Conservation (phyloP, 176 grass and related monocot genomes). For the Phyllostachys edulis region DNA sequence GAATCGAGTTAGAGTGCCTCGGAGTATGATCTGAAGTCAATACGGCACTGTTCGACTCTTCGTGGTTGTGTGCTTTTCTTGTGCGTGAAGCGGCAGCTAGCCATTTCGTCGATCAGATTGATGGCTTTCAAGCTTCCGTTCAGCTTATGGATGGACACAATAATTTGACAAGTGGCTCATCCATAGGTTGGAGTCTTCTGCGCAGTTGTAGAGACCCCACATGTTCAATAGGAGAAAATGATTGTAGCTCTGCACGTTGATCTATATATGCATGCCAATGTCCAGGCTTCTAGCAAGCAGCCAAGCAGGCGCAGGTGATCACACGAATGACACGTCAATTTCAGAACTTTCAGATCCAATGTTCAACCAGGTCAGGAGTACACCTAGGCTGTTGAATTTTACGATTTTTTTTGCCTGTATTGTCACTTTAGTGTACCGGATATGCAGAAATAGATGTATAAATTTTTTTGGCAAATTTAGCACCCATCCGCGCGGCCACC, state of each 20-base stretch:
- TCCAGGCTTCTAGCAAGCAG: neutral
- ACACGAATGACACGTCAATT: slow-evolving; percentile 10
- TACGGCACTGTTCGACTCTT: neutral
- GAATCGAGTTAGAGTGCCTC: neutral
- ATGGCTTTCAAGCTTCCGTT: neutral
- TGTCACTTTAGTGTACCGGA: too few relatives aligned
- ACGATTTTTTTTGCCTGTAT: too few relatives aligned
- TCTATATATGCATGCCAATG: neutral
- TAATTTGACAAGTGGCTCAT: neutral
- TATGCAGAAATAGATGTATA: too few relatives aligned
- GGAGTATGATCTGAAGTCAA: neutral
- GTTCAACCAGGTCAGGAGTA: neutral
- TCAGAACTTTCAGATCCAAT: neutral
- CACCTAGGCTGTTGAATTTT: neutral
- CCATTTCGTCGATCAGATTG: neutral
- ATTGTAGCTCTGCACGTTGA: neutral
- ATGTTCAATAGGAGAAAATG: neutral
- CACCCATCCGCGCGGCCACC: too few relatives aligned
- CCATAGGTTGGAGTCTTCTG: neutral
- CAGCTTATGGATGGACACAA: neutral
- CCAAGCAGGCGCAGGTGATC: neutral
- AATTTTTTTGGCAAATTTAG: too few relatives aligned
- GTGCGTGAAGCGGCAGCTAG: slow-evolving; percentile 7
- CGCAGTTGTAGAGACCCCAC: neutral
- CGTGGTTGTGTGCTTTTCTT: neutral